Conservation (phyloP, 1,139 yeast species). For the Debaryomyces udenii region DNA sequence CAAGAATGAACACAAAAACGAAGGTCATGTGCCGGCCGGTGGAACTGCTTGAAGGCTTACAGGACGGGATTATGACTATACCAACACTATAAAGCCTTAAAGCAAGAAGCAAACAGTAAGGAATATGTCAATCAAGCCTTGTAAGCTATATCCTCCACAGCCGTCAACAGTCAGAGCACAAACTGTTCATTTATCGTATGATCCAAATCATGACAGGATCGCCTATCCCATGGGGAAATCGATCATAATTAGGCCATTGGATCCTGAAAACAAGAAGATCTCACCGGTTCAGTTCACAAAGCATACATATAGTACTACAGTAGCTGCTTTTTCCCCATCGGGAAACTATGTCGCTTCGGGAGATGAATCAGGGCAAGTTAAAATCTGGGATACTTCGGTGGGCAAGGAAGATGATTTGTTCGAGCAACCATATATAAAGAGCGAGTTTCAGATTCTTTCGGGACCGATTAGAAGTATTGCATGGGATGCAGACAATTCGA, state of each 20-base stretch:
- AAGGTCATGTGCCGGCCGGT: slow-evolving; percentile 9
- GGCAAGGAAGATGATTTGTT: slow-evolving; percentile 21
- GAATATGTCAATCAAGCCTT: slow-evolving; percentile 33
- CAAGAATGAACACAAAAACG: slow-evolving; percentile 6
- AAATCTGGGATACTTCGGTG: slow-evolving; percentile 74
- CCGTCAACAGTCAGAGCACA: slow-evolving; percentile 77
- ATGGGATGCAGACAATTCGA: slow-evolving; percentile 89
- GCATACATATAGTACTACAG: slow-evolving; percentile 74
- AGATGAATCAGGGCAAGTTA: slow-evolving; percentile 83
- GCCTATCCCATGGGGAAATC: slow-evolving; percentile 86
- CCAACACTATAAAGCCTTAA: no score
- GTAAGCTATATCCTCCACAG: slow-evolving; percentile 62
- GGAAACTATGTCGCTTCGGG: slow-evolving; percentile 93
- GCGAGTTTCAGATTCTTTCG: slow-evolving; percentile 79
- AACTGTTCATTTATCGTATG: slow-evolving; percentile 75
- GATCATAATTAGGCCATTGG: slow-evolving; percentile 68
- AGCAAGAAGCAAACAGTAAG: neutral
- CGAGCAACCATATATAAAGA: slow-evolving; percentile 64
- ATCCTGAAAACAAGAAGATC: slow-evolving; percentile 31
- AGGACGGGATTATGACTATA: neutral
- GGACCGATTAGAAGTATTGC: slow-evolving; percentile 84
- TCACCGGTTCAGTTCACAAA: slow-evolving; percentile 68
- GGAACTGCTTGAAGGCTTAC: no score
- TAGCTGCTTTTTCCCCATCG: slow-evolving; percentile 84
- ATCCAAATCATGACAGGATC: slow-evolving; percentile 63